Conservation (phyloP, 139 green algal species). For the Haematococcus lacustris region DNA sequence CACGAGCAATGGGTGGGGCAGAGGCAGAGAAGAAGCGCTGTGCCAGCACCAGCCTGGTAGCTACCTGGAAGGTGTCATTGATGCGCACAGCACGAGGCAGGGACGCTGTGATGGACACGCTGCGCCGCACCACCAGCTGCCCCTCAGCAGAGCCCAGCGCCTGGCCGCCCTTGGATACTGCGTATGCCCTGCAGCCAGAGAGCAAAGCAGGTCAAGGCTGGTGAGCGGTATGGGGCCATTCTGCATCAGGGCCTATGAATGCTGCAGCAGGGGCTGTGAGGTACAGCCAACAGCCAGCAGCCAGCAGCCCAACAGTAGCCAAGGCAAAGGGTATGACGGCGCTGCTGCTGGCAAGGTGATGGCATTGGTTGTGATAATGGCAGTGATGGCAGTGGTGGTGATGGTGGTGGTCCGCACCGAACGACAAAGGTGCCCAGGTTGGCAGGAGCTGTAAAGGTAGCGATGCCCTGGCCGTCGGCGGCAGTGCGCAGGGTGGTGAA, state of each 20-base stretch:
- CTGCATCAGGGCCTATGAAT: not conserved
- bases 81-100: slow-evolving; percentile 51
- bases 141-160: slow-evolving; percentile 25
- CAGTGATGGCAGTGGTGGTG: too few species aligned
- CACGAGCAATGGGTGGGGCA: too few species aligned
- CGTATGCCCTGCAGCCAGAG: slow-evolving; percentile 17
- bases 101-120: slow-evolving; percentile 46
- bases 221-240: not conserved
- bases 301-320: not conserved
- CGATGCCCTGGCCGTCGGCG: slow-evolving; percentile 7
- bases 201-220: not conserved
- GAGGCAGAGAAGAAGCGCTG: too few species aligned
- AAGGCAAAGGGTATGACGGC: not conserved
- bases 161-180: not conserved
- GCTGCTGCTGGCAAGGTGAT: not conserved
- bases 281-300: not conserved
- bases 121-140: slow-evolving; percentile 35
- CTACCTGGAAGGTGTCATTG: slow-evolving; percentile 46
- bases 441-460: slow-evolving; percentile 24
- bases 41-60: too few species aligned
- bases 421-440: slow-evolving; percentile 40
- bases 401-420: too few species aligned
- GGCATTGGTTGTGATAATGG: not conserved
- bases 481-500: slow-evolving; percentile 10
- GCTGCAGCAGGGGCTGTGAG: slow-evolving; percentile 9